phyloP scores from a whole-genome alignment of 345 rosid genomes.

The Orychophragmus violaceus region DNA sequence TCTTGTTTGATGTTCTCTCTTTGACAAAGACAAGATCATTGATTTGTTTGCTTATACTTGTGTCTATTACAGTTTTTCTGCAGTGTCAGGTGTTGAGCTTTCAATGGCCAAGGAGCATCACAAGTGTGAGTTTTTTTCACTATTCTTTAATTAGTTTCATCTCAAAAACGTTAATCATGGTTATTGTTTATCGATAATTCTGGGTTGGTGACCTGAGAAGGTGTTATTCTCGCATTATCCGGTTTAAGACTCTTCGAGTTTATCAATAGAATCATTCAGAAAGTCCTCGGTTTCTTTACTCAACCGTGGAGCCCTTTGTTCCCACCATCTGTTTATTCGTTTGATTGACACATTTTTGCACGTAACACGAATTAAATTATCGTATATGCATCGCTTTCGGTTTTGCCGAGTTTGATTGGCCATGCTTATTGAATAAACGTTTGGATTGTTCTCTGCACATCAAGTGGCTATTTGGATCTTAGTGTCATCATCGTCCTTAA shows the following conservation, averaged over 20 bases:
- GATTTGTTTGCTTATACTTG: neutral
- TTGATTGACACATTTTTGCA: slow-evolving; percentile 26
- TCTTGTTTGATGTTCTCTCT: neutral
- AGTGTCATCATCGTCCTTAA: slow-evolving; percentile 1
- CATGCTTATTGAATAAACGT: slow-evolving; percentile 16
- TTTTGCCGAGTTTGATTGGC: slow-evolving; percentile 9
- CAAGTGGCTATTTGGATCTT: slow-evolving; percentile 7
- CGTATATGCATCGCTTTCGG: slow-evolving; percentile 10
- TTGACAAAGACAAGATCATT: neutral
- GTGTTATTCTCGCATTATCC: too few relatives aligned
- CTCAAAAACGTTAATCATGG: neutral
- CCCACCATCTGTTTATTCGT: slow-evolving; percentile 12
- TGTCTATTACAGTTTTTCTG: slow-evolving; percentile 60
- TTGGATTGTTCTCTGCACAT: slow-evolving; percentile 15
- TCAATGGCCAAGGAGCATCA: slow-evolving; percentile 75
- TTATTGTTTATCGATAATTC: slow-evolving; percentile 1
- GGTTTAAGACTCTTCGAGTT: neutral
- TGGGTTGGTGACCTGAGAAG: neutral
- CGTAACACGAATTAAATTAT: slow-evolving; percentile 17
- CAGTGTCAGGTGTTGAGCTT: slow-evolving; percentile 88
- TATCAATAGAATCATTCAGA: neutral
- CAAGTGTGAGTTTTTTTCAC: slow-evolving; percentile 45
- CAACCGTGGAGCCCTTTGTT: slow-evolving; percentile 20
- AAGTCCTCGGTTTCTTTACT: neutral
- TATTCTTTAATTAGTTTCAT: neutral